phyloP scores from a whole-genome alignment of 176 grass and related monocot genomes.

The Alloteropsis semialata region DNA sequence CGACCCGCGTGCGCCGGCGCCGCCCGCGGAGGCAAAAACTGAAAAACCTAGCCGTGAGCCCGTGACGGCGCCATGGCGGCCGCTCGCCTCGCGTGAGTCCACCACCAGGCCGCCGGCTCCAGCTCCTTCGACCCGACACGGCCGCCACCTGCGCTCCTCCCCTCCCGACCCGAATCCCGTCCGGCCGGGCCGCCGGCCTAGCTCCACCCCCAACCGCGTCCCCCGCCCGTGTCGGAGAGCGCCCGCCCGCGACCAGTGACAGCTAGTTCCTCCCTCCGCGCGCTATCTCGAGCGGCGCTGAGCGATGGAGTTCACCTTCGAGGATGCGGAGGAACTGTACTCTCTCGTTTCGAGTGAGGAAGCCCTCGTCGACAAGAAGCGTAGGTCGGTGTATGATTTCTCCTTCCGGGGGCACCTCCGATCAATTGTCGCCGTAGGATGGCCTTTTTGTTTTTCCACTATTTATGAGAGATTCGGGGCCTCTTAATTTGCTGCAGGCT shows the following conservation, averaged over 20 bases:
- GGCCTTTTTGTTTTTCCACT: neutral
- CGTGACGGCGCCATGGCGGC: neutral
- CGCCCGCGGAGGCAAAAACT: neutral
- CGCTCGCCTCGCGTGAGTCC: neutral
- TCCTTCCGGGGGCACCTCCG: neutral
- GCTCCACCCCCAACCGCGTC: neutral
- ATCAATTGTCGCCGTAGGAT: neutral
- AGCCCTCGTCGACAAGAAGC: slow-evolving; percentile 27
- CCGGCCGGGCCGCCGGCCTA: neutral
- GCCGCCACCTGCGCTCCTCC: neutral
- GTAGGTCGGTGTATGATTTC: neutral
- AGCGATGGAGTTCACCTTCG: slow-evolving; percentile 30
- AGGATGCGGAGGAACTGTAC: slow-evolving; percentile 30
- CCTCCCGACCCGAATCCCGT: neutral
- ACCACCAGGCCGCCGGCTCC: neutral
- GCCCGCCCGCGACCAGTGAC: neutral
- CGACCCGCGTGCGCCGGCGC: neutral
- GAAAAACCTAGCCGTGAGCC: too few species aligned
- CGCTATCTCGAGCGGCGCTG: neutral
- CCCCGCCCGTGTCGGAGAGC: neutral
- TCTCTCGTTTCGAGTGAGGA: slow-evolving; percentile 28
- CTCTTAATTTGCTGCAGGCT: slow-evolving; percentile 23
- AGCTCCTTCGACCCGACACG: neutral
- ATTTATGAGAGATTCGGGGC: neutral
- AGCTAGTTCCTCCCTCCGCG: neutral